Evolutionary conservation across 257 asterid genomes (phyloP).

Genomic region (Solanum boliviense): DNA sequence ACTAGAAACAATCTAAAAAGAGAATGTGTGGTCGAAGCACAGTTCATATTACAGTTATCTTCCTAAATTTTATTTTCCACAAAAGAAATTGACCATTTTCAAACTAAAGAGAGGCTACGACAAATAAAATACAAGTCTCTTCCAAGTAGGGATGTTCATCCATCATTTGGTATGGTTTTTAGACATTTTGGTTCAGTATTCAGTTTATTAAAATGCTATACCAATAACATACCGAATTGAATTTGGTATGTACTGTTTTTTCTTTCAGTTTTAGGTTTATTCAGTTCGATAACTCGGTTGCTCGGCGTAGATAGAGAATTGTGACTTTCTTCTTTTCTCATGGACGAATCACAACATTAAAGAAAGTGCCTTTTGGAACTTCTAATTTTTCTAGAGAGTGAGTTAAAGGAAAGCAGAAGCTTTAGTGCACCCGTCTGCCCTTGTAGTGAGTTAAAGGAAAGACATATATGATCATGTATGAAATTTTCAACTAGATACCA

Average conservation of each 20-base stretch:
- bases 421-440: not conserved
- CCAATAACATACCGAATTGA: not conserved
- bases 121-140: not conserved
- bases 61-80: not conserved
- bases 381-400: not conserved
- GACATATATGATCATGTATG: not conserved
- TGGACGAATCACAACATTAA: not conserved
- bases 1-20: not conserved
- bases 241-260: not conserved
- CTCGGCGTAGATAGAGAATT: not conserved
- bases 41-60: not conserved
- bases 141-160: not conserved
- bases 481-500: not conserved
- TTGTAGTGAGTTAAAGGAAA: not conserved
- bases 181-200: not conserved
- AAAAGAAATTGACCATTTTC: not conserved
- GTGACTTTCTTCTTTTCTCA: not conserved
- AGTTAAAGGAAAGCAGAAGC: not conserved
- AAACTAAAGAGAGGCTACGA: not conserved
- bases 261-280: not conserved
- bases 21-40: not conserved
- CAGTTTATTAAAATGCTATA: not conserved
- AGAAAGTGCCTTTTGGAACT: not conserved
- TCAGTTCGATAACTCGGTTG: not conserved
- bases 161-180: not conserved